Evolutionary conservation across 768 basidiomycete species (phyloP).

Genomic region (Lentinula edodes): DNA sequence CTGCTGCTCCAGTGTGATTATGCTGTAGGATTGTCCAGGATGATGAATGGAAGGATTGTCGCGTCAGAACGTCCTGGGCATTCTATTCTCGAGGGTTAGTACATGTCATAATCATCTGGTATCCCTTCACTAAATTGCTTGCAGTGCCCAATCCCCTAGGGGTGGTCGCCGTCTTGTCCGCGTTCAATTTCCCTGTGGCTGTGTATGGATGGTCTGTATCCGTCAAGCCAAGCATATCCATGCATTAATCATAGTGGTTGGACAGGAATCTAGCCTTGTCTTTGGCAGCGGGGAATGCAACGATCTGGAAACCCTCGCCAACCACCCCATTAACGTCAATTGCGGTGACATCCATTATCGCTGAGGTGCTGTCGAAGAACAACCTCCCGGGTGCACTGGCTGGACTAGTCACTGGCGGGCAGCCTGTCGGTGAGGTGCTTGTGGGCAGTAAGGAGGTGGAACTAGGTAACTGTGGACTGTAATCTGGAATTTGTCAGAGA

Average conservation of each 20-base stretch:
- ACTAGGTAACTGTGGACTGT: conserved; percentile 46
- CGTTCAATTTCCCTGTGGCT: conserved; percentile 96
- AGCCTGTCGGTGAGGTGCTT: conserved; percentile 72
- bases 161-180: conserved; percentile 70
- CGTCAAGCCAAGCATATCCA: not conserved
- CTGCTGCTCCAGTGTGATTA: conserved; percentile 70
- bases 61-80: conserved; percentile 89
- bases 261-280: conserved; percentile 86
- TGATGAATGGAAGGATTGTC: conserved; percentile 89
- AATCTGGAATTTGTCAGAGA: not conserved
- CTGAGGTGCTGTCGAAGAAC: conserved; percentile 76
- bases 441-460: conserved; percentile 72
- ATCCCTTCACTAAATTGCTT: conserved; percentile 12
- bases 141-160: conserved; percentile 87
- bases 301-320: conserved; percentile 93
- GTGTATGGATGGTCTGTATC: conserved; percentile 77
- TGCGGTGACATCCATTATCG: conserved; percentile 82
- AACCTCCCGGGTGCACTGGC: conserved; percentile 82
- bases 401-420: conserved; percentile 77
- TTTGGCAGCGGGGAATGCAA: conserved; percentile 86
- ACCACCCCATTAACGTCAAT: conserved; percentile 88
- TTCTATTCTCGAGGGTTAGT: conserved; percentile 78
- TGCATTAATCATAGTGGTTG: not conserved
- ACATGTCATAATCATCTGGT: not conserved
- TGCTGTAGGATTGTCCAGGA: conserved; percentile 86